phyloP scores from a whole-genome alignment of 2,329 filamentous ascomycete species.

The Hymenoscyphus scutula region DNA sequence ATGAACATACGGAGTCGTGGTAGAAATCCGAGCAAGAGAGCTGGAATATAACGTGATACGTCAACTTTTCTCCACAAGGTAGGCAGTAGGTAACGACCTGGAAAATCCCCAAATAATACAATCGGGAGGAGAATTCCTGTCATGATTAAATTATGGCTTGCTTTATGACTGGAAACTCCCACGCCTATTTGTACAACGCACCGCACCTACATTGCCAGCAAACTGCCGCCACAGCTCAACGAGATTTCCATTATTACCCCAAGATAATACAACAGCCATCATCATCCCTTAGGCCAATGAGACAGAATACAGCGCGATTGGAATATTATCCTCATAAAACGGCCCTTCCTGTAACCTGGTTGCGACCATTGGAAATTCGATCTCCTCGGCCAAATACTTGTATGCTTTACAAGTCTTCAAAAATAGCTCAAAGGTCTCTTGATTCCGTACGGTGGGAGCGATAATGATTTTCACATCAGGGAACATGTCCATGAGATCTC shows the following conservation, averaged over 20 bases:
- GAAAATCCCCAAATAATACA: too few species aligned
- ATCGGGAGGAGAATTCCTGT: too few species aligned
- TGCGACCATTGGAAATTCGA: slow-evolving; percentile 43
- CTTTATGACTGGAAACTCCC: too few species aligned
- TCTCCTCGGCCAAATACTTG: slow-evolving; percentile 43
- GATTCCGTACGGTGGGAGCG: slow-evolving; percentile 68
- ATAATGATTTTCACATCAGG: slow-evolving; percentile 60
- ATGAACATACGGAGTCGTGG: too few species aligned
- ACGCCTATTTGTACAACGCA: too few species aligned
- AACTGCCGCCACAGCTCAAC: neutral
- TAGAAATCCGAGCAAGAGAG: too few species aligned
- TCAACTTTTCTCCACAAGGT: too few species aligned
- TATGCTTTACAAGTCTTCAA: slow-evolving; percentile 48
- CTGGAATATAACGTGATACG: too few species aligned
- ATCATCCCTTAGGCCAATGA: slow-evolving; percentile 21
- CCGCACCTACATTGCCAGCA: neutral
- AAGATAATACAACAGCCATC: neutral
- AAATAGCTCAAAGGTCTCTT: slow-evolving; percentile 65
- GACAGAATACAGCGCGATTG: slow-evolving; percentile 56
- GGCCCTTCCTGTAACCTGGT: slow-evolving; percentile 53
- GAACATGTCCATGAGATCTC: slow-evolving; percentile 58
- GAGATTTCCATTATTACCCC: neutral
- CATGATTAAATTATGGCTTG: too few species aligned
- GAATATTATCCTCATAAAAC: slow-evolving; percentile 60
- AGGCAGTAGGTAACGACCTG: too few species aligned